phyloP scores from a whole-genome alignment of 306 rosid species.

The Acacia acuminata region DNA sequence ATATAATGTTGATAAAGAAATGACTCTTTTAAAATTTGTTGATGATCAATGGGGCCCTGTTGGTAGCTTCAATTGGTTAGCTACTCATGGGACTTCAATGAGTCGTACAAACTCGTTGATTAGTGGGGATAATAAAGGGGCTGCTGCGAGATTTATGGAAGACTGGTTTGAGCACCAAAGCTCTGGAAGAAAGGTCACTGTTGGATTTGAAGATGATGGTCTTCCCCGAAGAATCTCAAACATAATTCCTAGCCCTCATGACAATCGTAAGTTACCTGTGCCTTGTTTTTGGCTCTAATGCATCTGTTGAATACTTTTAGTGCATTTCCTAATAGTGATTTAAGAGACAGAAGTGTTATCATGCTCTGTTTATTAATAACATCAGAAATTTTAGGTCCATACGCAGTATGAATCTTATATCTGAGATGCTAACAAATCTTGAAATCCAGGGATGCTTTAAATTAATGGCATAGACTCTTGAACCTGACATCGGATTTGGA shows the following conservation, averaged over 20 bases:
- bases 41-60: slow-evolving; percentile 85
- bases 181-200: slow-evolving; percentile 24
- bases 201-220: slow-evolving; percentile 31
- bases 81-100: slow-evolving; percentile 99
- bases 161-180: slow-evolving; percentile 77
- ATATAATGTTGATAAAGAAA: slow-evolving; percentile 82
- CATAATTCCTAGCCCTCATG: slow-evolving; percentile 42
- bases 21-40: slow-evolving; percentile 87
- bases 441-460: too few relatives aligned
- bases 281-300: slow-evolving; percentile 20
- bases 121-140: slow-evolving; percentile 96
- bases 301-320: slow-evolving; percentile 13
- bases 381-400: too few relatives aligned
- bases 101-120: slow-evolving; percentile 79
- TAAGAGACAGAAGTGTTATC: not conserved
- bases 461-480: too few relatives aligned
- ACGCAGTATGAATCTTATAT: too few relatives aligned
- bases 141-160: slow-evolving; percentile 95
- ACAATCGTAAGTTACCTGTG: slow-evolving; percentile 43
- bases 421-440: too few relatives aligned
- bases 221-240: slow-evolving; percentile 48
- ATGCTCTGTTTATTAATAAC: not conserved
- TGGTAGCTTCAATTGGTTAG: slow-evolving; percentile 94
- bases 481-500: too few relatives aligned
- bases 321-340: slow-evolving; percentile 10